Evolutionary conservation across 805 yeast genomes (phyloP), one percentile per base, ranked within the genome.

Genomic region (Nakazawaea sp.): DNA sequence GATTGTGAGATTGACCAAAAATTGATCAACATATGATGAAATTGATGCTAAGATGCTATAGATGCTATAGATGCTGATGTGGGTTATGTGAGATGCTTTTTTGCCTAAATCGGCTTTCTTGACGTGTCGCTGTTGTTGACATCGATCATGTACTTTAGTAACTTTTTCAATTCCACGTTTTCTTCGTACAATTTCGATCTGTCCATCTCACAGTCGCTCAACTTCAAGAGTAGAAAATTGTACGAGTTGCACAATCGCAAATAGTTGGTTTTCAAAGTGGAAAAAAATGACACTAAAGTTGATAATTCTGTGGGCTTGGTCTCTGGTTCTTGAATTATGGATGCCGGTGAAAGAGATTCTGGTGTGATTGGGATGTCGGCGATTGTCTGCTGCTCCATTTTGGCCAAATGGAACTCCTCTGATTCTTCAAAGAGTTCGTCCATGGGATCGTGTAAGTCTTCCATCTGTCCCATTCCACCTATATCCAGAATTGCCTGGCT

Each of bases 1-100:
- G 66, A 61, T 32, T 61, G 66, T 44, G 52, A 45, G 1, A 46
- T 58, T 8, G 38, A 34, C 27, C 24, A 30, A n/a, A 34, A 34
- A 12, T 27, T 34, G 25, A 33, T 32, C n/a, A 5, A 18, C 13
- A 16, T 18, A 18, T 18, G n/a, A 18, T 17, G 7, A 21, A 21
- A 10, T 21, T 21, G 24, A 21, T 21, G 7, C n/a, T n/a, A n/a
- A n/a, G n/a, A n/a, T n/a, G n/a, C n/a, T n/a, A n/a, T n/a, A n/a
- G n/a, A n/a, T n/a, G n/a, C n/a, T n/a, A n/a, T n/a, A 21, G 10
- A 21, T 21, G 24, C 25, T 27, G 32, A 18, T 26, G 25, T 27
- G 15, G 24, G 10, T 17, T 9, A 13, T 11, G 36, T 19, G 10
- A 21, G 7, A 21, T 21, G 24, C 7, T 21, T 10, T 21, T 10